These are phyloP conservation scores for Paradendryphiella salina DNA, from an alignment of 2,329 filamentous ascomycete genomes.

Conservation along the genomic window DNA sequence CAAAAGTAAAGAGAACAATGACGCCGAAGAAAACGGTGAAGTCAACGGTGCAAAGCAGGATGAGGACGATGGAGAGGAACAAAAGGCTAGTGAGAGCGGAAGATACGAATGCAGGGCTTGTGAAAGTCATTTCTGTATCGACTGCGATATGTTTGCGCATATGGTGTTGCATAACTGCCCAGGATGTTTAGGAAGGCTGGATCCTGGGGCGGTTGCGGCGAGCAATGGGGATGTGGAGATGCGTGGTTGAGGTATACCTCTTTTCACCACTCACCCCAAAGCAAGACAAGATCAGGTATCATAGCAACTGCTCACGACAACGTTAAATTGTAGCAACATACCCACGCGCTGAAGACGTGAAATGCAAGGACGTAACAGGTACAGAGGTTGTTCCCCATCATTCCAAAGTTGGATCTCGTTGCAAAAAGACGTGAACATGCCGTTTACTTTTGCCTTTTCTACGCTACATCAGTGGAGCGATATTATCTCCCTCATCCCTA, in stretches of 20 bases:
- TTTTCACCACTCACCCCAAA: too few relatives aligned
- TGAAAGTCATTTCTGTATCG: constrained; percentile 90
- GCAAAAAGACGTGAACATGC: neutral
- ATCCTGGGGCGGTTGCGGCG: constrained; percentile 17
- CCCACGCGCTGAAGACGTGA: neutral
- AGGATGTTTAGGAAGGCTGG: constrained; percentile 66
- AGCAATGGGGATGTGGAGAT: constrained; percentile 38
- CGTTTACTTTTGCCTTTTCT: neutral
- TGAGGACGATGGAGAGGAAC: constrained; percentile 42
- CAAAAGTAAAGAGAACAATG: constrained; percentile 9
- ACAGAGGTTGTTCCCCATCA: too few relatives aligned
- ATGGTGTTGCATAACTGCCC: constrained; percentile 96
- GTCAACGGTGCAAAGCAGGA: constrained; percentile 22
- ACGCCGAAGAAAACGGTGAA: constrained; percentile 17
- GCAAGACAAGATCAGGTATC: too few relatives aligned
- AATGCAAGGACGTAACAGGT: neutral
- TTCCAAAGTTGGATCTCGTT: neutral
- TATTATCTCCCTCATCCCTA: neutral
- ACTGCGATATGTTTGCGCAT: constrained; percentile 94
- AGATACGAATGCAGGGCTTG: constrained; percentile 91
- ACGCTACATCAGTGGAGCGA: neutral
- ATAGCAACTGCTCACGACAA: neutral
- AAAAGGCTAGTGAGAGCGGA: constrained; percentile 72
- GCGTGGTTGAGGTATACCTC: constrained; percentile 24
- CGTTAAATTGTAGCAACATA: neutral